These are phyloP conservation scores for Paracamarosporium sp. DNA, from an alignment of 2,329 filamentous ascomycete genomes.

Conservation along the genomic window DNA sequence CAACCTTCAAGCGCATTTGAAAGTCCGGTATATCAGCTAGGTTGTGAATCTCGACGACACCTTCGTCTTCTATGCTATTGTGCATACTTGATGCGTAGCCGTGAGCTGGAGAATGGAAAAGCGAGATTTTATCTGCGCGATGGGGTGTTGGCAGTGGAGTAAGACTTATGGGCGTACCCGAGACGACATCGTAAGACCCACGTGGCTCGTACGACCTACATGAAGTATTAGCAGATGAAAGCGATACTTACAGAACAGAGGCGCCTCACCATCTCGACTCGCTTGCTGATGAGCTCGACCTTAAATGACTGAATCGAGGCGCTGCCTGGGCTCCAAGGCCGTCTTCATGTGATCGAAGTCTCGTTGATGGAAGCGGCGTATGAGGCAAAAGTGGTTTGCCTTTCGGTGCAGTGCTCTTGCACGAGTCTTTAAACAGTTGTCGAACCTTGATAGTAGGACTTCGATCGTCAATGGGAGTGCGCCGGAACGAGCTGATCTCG, in stretches of 20 bases:
- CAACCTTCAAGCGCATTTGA: slow-evolving; percentile 19
- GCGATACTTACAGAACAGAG: background rate
- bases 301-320: background rate
- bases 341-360: background rate
- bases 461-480: background rate
- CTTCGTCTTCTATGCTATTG: background rate
- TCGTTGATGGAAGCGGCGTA: background rate
- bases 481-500: background rate
- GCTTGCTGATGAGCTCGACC: background rate
- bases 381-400: background rate
- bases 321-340: background rate
- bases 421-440: background rate
- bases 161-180: background rate
- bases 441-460: background rate
- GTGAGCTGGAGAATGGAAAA: background rate
- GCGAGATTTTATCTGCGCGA: background rate
- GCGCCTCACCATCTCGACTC: background rate
- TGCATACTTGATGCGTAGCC: background rate
- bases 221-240: background rate
- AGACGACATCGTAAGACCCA: background rate
- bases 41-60: background rate
- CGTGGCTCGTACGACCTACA: background rate
- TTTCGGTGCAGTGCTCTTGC: background rate
- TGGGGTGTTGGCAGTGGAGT: slow-evolving; percentile 1
- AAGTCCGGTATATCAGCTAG: slow-evolving; percentile 23